Conservation (phyloP, 1,284 basidiomycete species). For the Leccinum holopus region DNA sequence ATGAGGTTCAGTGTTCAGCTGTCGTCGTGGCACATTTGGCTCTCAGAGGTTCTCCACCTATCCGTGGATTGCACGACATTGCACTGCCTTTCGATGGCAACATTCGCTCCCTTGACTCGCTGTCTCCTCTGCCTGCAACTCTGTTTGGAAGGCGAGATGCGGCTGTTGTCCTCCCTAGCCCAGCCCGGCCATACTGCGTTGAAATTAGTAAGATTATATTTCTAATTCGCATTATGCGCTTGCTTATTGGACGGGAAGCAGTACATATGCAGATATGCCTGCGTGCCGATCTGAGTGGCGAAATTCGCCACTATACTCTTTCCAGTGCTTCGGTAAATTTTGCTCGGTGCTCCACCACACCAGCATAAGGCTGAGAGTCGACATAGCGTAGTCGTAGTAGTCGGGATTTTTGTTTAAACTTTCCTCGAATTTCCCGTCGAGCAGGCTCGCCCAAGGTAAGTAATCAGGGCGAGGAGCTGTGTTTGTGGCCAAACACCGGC, state of each 20-base stretch:
- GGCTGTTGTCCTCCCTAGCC: not conserved
- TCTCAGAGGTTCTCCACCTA: not conserved
- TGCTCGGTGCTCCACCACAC: not conserved
- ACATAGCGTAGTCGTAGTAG: constrained; percentile 14
- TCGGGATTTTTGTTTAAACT: constrained; percentile 16
- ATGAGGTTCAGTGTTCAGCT: constrained; percentile 1
- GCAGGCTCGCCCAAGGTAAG: constrained; percentile 22
- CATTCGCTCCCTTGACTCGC: not conserved
- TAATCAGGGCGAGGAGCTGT: constrained; percentile 23
- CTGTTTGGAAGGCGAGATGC: not conserved
- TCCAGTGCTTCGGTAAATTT: not conserved
- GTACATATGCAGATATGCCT: not conserved
- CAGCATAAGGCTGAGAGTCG: not conserved
- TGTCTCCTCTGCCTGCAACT: not conserved
- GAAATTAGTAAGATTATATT: constrained; percentile 11
- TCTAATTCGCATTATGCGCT: not conserved
- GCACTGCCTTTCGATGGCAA: constrained; percentile 26
- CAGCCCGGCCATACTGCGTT: not conserved
- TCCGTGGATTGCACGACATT: constrained; percentile 16
- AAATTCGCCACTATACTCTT: not conserved
- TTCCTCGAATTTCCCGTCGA: constrained; percentile 4
- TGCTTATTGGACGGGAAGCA: constrained; percentile 5
- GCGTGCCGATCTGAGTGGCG: not conserved
- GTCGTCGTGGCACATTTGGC: not conserved
- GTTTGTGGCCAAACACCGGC: constrained; percentile 36